A percentile compares a stretch with the other conserved stretches of the same genome.
phyloP scores from a whole-genome alignment of 345 rosid genomes.

The Ceriops zippeliana region DNA sequence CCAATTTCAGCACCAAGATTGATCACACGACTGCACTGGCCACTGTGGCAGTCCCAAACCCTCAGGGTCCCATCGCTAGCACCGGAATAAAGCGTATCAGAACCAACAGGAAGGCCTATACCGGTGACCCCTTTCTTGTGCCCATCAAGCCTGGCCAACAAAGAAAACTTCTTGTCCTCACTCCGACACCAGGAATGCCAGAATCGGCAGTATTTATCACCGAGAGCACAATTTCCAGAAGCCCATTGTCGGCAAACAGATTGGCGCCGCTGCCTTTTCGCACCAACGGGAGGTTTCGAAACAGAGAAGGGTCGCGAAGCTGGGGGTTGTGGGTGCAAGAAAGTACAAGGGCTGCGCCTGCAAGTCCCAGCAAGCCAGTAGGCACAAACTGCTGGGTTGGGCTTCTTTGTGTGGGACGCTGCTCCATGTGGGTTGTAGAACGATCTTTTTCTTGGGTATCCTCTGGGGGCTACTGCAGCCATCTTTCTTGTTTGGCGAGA shows the following conservation, averaged over 20 bases:
- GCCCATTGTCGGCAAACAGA: background rate
- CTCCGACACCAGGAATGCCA: background rate
- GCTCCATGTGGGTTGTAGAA: no score
- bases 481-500: no score
- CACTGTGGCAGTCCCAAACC: conserved; percentile 12
- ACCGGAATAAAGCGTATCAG: background rate
- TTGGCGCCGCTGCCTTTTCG: background rate
- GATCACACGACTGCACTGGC: background rate
- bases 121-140: conserved; percentile 12
- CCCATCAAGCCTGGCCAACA: conserved; percentile 10
- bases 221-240: background rate
- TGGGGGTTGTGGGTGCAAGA: background rate
- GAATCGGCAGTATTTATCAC: background rate
- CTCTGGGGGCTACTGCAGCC: no score
- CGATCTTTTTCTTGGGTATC: no score
- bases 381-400: background rate
- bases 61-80: conserved; percentile 8
- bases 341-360: background rate
- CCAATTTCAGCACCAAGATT: background rate
- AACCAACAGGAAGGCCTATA: background rate
- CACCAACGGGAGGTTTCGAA: background rate
- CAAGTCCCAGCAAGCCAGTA: background rate
- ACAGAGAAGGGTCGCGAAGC: background rate
- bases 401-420: no score
- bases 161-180: background rate